Evolutionary conservation across 2,329 filamentous ascomycete genomes (phyloP).

Genomic region (Trichoderma simmonsii): DNA sequence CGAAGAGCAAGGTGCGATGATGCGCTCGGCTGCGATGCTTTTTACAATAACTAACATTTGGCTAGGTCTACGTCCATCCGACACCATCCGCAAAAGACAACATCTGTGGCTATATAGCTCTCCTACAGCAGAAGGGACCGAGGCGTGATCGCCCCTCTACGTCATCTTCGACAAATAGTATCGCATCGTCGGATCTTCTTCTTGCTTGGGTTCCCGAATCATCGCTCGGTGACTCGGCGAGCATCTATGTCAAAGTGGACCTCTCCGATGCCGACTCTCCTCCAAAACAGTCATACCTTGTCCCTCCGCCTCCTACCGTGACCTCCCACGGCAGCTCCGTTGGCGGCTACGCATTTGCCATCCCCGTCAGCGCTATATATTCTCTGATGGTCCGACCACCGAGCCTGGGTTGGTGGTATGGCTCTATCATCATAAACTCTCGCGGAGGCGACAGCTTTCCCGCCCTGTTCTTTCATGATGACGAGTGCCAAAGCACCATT

Average conservation of each 20-base stretch:
- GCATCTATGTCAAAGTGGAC: conserved; percentile 94
- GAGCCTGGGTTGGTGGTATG: conserved; percentile 97
- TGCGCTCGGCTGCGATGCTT: not conserved
- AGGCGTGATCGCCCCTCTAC: conserved; percentile 38
- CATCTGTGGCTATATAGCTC: conserved; percentile 86
- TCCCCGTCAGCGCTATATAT: conserved; percentile 87
- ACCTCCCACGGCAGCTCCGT: conserved; percentile 68
- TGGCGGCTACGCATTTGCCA: conserved; percentile 85
- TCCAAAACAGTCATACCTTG: conserved; percentile 82
- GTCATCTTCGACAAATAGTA: conserved; percentile 33
- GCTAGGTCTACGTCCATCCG: conserved; percentile 89
- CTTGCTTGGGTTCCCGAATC: conserved; percentile 93
- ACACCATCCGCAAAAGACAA: conserved; percentile 93
- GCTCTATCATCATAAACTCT: conserved; percentile 90
- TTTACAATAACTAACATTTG: conserved; percentile 12
- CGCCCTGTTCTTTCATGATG: conserved; percentile 95
- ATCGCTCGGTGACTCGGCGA: conserved; percentile 77
- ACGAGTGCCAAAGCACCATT: conserved; percentile 93
- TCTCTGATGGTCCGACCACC: conserved; percentile 87
- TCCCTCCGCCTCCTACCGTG: conserved; percentile 84
- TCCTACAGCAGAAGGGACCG: conserved; percentile 80
- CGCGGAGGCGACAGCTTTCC: conserved; percentile 89
- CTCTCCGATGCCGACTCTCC: conserved; percentile 76
- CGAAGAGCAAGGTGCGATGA: conserved; percentile 80
- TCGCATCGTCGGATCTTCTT: conserved; percentile 69